Evolutionary conservation across 108 stramenopile species (phyloP).

Genomic region (Cylindrotheca fusiformis): DNA sequence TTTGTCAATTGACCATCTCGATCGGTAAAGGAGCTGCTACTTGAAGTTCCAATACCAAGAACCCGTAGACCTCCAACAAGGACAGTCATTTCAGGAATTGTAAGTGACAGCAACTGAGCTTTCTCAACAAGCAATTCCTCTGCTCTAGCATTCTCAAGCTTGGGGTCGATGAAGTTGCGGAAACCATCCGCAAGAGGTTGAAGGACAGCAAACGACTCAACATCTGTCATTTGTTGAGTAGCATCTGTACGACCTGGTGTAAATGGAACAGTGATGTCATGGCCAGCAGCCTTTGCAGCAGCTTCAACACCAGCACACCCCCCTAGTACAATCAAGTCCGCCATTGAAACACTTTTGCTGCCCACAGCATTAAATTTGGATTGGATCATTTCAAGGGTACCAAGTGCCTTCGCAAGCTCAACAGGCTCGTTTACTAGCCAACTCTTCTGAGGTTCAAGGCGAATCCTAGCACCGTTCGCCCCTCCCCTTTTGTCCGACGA

Average conservation of each 20-base stretch:
- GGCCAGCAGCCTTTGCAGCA: slow-evolving; percentile 50
- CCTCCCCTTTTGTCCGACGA: slow-evolving; percentile 73
- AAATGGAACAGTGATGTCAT: slow-evolving; percentile 50
- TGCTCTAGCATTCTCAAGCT: slow-evolving; percentile 8
- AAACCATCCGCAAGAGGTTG: slow-evolving; percentile 62
- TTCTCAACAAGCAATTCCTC: slow-evolving; percentile 54
- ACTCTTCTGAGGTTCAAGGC: slow-evolving; percentile 53
- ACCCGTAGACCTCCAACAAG: slow-evolving; percentile 57
- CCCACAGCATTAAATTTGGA: slow-evolving; percentile 40
- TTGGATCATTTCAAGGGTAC: slow-evolving; percentile 12
- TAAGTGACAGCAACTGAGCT: slow-evolving; percentile 52
- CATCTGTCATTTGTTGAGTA: slow-evolving; percentile 51
- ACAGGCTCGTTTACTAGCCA: slow-evolving; percentile 71
- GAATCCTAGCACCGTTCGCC: slow-evolving; percentile 71
- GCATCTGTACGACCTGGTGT: slow-evolving; percentile 69
- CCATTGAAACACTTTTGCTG: slow-evolving; percentile 48
- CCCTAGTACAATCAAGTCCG: slow-evolving; percentile 68
- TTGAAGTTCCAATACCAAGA: slow-evolving; percentile 34
- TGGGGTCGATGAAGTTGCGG: slow-evolving; percentile 49
- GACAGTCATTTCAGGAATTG: slow-evolving; percentile 64
- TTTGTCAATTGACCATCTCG: slow-evolving; percentile 48
- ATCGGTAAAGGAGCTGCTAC: slow-evolving; percentile 39
- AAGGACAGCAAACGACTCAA: slow-evolving; percentile 42
- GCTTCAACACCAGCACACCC: slow-evolving; percentile 61
- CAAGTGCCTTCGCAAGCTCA: slow-evolving; percentile 44